Evolutionary conservation across 2,329 filamentous ascomycete genomes (phyloP), one percentile per base, ranked within the genome.

Genomic region (Tricladium varicosporioides): DNA sequence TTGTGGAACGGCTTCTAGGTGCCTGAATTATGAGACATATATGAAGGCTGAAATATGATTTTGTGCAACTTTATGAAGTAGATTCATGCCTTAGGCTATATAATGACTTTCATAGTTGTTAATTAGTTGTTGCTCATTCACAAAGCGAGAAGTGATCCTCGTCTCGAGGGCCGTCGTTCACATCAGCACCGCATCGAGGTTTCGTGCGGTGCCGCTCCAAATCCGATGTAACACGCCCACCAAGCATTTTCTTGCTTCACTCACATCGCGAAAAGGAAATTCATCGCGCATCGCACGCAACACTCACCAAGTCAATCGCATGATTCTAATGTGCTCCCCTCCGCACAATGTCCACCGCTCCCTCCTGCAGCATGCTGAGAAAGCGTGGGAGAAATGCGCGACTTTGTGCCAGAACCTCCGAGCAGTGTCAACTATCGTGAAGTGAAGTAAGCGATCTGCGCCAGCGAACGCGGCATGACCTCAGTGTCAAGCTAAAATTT

Each of bases 391-490:
- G 36, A 11, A 27, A 13, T 40, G 36, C 36, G 36, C 36, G 36
- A 5, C 36, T 40, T 40, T 40, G n/a, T 27, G 22, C 22, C 22
- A 27, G 22, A 27, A 27, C 22, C 22, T 27, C 22, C 22, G 22
- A 27, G 22, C 22, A 18, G 44, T 27, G 52, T 22, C 27, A 16
- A 48, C 52, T 53, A 54, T 54, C 52, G 52, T 54, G 52, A 54
- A 22, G 44, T 15, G 19, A 10, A 22, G 45, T 27, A 47, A 27
- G 47, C 47, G 47, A 49, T 49, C 47, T 32, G 22, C 47, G 31
- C 27, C 22, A 16, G 27, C n/a, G n/a, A 15, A 19, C 22, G 48
- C 22, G 43, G 14, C 52, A 54, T 45, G 51, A 53, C 16, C 42
- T 53, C 33, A 31, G 31, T 48, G 52, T 36, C 44, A 31, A 31